Base-by-base conservation (phyloP, 805 yeast species). In the Pichia insulana region DNA sequence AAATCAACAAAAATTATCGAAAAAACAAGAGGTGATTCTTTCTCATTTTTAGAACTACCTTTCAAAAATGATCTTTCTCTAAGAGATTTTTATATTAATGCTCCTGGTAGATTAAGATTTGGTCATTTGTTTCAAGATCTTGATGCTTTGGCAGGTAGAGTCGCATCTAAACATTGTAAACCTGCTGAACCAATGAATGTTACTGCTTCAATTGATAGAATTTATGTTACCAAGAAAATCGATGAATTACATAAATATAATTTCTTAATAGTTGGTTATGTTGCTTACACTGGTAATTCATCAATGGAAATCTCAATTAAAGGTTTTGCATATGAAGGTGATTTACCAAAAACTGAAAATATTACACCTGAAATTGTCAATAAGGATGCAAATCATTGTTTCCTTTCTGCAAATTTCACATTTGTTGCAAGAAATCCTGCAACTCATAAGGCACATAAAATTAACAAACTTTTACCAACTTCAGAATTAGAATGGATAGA, bases 121-220 rank as follows among this genome's bases (percentile, higher is more conserved):
- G 97, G 97, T 33, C 96, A 88, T 61, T 69, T 89, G 49, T 89
- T 89, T 63, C 96, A 89, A 67, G 97, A 89, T 63, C 68, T 89
- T 55, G 97, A 89, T 58, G 89, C 96, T 5, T 68, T 89, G 47
- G 96, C 97, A 2, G 97, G 97, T 30, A 78, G 90, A 57, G 88
- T 89, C 54, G 95, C 96, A 18, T 84, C 88, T 61, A 74, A 84
- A 56, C 97, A 89, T 60, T 85, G 95, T 63, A 71, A 83, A n/a
- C 97, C 97, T 0, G 94, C 96, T 0, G 88, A 84, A 58, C 97
- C 97, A 10, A 87, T 88, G 62, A 83, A 89, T 58, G 97, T 89
- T 34, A 89, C 97, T 9, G 97, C 97, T 1, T 80, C 92, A 22
- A 96, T 89, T 22, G 97, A 90, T 64, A 69, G 96, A 50, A 86